These are phyloP conservation scores for Tetracladium maxilliforme DNA, from an alignment of 2,329 filamentous ascomycete species.

Conservation along the genomic window DNA sequence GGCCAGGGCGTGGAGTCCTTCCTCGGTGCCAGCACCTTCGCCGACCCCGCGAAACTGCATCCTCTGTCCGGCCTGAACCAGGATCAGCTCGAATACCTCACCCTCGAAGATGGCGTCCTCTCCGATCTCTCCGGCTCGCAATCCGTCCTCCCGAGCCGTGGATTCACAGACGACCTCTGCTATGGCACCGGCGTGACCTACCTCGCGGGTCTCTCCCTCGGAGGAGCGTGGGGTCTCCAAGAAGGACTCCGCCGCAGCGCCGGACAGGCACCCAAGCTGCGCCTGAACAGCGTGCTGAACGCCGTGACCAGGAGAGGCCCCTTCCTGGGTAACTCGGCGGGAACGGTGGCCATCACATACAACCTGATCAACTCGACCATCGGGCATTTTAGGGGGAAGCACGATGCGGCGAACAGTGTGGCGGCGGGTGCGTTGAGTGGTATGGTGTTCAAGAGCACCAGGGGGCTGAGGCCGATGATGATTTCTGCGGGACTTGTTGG, in stretches of 20 bases:
- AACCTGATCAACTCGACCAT: slow-evolving; percentile 83
- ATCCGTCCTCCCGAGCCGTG: slow-evolving; percentile 82
- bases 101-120: slow-evolving; percentile 80
- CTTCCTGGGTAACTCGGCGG: slow-evolving; percentile 90
- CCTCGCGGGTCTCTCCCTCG: slow-evolving; percentile 68
- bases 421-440: slow-evolving; percentile 75
- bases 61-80: slow-evolving; percentile 87
- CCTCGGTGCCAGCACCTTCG: slow-evolving; percentile 58
- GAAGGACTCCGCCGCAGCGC: slow-evolving; percentile 77
- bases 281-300: slow-evolving; percentile 89
- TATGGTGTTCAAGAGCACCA: slow-evolving; percentile 92
- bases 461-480: slow-evolving; percentile 80
- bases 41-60: slow-evolving; percentile 81
- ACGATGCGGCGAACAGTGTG: slow-evolving; percentile 83
- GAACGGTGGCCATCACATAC: slow-evolving; percentile 90
- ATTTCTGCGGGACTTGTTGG: slow-evolving; percentile 87
- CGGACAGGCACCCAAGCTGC: slow-evolving; percentile 70
- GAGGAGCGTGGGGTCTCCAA: slow-evolving; percentile 82
- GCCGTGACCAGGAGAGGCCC: slow-evolving; percentile 84
- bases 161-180: slow-evolving; percentile 96
- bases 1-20: slow-evolving; percentile 78
- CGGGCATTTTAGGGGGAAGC: slow-evolving; percentile 66
- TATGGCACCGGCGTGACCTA: slow-evolving; percentile 96
- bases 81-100: slow-evolving; percentile 87
- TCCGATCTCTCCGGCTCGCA: slow-evolving; percentile 75